Percentiles rank a stretch among this genome's conserved stretches.
These are phyloP conservation scores for Magnolia kwangsiensis DNA, from an alignment of 164 flowering plant genomes.

Conservation along the genomic window DNA sequence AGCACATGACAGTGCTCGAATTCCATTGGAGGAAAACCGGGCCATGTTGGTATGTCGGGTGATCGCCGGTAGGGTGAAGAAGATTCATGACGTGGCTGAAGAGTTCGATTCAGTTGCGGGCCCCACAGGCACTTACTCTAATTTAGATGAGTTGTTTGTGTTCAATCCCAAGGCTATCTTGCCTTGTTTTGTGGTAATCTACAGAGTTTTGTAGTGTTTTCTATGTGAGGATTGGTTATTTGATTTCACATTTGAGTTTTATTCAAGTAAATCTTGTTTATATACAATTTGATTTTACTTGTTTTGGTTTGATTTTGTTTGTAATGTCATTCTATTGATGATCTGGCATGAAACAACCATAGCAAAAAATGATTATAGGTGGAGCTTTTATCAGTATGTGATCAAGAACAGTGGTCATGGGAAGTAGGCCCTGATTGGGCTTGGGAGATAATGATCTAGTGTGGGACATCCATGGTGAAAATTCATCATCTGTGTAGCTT, in stretches of 20 bases:
- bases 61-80: conserved; percentile 86
- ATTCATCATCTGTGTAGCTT: too few species aligned
- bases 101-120: conserved; percentile 81
- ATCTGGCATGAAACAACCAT: background rate
- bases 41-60: conserved; percentile 98
- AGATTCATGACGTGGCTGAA: conserved; percentile 46
- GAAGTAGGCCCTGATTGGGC: too few species aligned
- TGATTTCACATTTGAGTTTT: background rate
- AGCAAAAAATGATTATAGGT: background rate
- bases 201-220: conserved; percentile 45
- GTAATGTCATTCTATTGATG: background rate
- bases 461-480: too few species aligned
- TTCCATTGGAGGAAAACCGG: conserved; percentile 39
- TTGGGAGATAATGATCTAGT: too few species aligned
- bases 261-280: too few species aligned
- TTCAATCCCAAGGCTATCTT: conserved; percentile 75
- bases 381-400: background rate
- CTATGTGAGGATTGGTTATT: background rate
- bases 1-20: conserved; percentile 60
- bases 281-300: too few species aligned
- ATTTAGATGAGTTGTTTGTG: conserved; percentile 84
- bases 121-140: conserved; percentile 52
- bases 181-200: conserved; percentile 96
- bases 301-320: background rate
- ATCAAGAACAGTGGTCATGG: too few species aligned